Base-by-base conservation (phyloP, 108 stramenopile species). In the Cyclotella choctawhatcheeana region DNA sequence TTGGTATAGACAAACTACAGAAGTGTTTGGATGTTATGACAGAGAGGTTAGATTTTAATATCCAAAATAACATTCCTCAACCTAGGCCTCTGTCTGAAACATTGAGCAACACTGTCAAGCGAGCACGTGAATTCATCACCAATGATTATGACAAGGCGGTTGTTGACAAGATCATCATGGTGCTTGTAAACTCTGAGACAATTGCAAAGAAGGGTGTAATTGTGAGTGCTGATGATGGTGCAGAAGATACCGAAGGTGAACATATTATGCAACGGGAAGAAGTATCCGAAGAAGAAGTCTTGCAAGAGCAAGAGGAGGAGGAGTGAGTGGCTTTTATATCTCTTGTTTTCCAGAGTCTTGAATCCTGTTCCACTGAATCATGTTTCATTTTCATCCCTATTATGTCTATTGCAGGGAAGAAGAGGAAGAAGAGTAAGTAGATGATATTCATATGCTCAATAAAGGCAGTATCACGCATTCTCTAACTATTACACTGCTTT, bases 261-360 rank as follows among this genome's bases (percentile, higher is more conserved):
- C 82, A 86, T 31, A 67, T 86, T 14, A 79, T 98, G 55, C 93
- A 96, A 40, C 88, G 92, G 21, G 98, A 98, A 73, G 97, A 97
- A 82, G 94, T 95, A 10, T 88, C 94, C n/a, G 97, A 97, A 72
- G 96, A 98, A 82, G 98, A 98, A 74, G 96, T 96, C 5, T 82
- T 97, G 24, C 97, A 98, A 67, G 99, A 99, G 71, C 95, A 97
- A 81, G 98, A 92, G 61, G 87, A 92, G 54, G 91, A 92, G 61
- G 88, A 93, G 68, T 60, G 21, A 60, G 59, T 60, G 5, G 1
- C 2, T n/a, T 29, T 34, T 34, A 43, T 24, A 1, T 60, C 20
- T 40, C 25, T 40, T 60, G 12, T 31, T 56, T 14, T 56, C 31
- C 0, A 10, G 29, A 1, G 3, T 31, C 16, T 34, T 58, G 10